Evolutionary conservation across 2,329 filamentous ascomycete species (phyloP), one percentile per base, ranked within the genome.

Genomic region (Paraphoma chrysanthemicola): DNA sequence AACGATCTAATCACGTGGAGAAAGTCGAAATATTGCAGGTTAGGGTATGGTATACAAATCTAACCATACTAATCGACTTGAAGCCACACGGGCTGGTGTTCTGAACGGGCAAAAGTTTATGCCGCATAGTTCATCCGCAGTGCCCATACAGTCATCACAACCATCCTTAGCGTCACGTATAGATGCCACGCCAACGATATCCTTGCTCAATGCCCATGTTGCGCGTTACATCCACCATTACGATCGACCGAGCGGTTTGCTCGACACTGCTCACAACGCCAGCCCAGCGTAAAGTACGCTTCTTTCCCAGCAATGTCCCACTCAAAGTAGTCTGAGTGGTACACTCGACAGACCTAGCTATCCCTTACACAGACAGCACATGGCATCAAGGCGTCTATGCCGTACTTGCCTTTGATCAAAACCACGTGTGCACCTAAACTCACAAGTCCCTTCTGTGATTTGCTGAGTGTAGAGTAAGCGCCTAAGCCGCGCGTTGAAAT

Each of bases 261-360:
- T 11, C 48, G 44, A 23, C 53, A 56, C 7, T 29, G 28, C 28
- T 8, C 49, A 33, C 44, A 56, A 6, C 44, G 33, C 36, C 48
- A 56, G 2, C 44, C 48, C 7, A 51, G 10, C 9, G 17, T 3
- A 5, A 6, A 2, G 10, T 17, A 17, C 12, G 17, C 14, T 3
- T n/a, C 6, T 29, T 17, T 47, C 7, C 17, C 48, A n/a, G 16
- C 17, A 4, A 48, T 39, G n/a, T 9, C 16, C 48, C 53, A 51
- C 11, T 43, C 23, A 9, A 30, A 56, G 48, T 43, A 56, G 10
- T 48, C 44, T 16, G 43, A 33, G 39, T 56, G 44, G 33, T 51
- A 48, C 1, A 51, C 44, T 11, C 53, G 53, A 48, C 48, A 56
- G n/a, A 16, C 10, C 16, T 3, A 3, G 2, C 42, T 41, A 6